Conservation (phyloP, 2,329 filamentous ascomycete species). For the Pestalotiopsis sp. region DNA sequence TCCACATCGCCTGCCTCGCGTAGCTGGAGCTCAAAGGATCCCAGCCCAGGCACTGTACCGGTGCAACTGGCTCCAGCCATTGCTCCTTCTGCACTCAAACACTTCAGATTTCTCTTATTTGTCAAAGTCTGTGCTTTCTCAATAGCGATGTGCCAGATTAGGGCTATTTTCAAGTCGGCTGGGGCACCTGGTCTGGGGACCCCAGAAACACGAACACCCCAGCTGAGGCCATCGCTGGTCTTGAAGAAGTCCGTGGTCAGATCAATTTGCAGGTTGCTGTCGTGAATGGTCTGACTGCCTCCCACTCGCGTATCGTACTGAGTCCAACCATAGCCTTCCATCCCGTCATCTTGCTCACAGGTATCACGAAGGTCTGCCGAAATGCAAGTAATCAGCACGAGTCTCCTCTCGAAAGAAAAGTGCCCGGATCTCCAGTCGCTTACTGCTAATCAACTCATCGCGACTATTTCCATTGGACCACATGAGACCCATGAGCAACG, state of each 20-base stretch:
- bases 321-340: conserved; percentile 73
- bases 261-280: conserved; percentile 67
- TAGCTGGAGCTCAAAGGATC: conserved; percentile 64
- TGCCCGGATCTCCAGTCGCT: neutral
- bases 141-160: conserved; percentile 65
- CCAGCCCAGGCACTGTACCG: conserved; percentile 60
- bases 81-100: neutral
- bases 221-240: conserved; percentile 65
- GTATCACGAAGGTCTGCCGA: conserved; percentile 64
- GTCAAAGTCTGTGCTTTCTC: conserved; percentile 56
- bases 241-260: conserved; percentile 74
- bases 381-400: neutral
- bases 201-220: conserved; percentile 68
- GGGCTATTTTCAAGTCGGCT: conserved; percentile 54
- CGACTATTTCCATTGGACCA: conserved; percentile 65
- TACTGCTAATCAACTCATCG: conserved; percentile 9
- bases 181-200: conserved; percentile 59
- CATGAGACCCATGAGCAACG: conserved; percentile 78
- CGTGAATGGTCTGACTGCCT: conserved; percentile 67
- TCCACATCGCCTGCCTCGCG: conserved; percentile 54
- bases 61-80: conserved; percentile 56
- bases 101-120: neutral
- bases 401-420: neutral
- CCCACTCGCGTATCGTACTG: conserved; percentile 69
- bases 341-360: conserved; percentile 71